These are phyloP conservation scores for Gossypium rotundifolium DNA, from an alignment of 345 rosid species.

Conservation along the genomic window DNA sequence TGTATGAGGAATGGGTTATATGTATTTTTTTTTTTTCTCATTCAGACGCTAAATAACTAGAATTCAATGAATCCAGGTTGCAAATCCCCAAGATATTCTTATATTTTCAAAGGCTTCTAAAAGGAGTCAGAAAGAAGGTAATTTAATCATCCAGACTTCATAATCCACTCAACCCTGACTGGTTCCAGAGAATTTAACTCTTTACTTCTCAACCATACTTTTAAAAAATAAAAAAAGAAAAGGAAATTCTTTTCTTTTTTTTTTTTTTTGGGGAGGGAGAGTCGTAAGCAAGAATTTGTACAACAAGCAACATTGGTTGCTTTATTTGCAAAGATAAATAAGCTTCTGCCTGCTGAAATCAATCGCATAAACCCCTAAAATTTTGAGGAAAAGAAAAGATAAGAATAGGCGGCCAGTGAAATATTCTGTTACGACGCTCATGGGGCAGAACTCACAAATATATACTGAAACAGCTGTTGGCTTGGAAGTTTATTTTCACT, in stretches of 20 bases:
- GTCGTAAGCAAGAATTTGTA: neutral
- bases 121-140: slow-evolving; percentile 52
- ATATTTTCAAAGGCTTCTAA: slow-evolving; percentile 86
- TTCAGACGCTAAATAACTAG: slow-evolving; percentile 8
- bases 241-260: too few species aligned
- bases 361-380: neutral
- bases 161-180: neutral
- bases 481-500: neutral
- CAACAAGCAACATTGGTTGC: neutral
- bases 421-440: neutral
- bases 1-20: slow-evolving; percentile 3
- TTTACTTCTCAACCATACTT: neutral
- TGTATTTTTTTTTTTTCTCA: neutral
- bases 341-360: neutral
- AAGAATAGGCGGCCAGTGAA: neutral
- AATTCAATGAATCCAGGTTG: slow-evolving; percentile 48
- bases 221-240: too few species aligned
- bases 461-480: neutral
- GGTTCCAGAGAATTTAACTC: neutral
- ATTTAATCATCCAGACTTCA: neutral
- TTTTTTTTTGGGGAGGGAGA: too few species aligned
- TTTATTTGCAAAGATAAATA: neutral
- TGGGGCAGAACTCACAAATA: too few species aligned
- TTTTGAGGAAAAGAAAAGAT: neutral
- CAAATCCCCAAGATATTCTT: slow-evolving; percentile 97